Evolutionary conservation across 768 basidiomycete species (phyloP), one percentile per base, ranked within the genome.

Genomic region (Tephrocybe sp.): DNA sequence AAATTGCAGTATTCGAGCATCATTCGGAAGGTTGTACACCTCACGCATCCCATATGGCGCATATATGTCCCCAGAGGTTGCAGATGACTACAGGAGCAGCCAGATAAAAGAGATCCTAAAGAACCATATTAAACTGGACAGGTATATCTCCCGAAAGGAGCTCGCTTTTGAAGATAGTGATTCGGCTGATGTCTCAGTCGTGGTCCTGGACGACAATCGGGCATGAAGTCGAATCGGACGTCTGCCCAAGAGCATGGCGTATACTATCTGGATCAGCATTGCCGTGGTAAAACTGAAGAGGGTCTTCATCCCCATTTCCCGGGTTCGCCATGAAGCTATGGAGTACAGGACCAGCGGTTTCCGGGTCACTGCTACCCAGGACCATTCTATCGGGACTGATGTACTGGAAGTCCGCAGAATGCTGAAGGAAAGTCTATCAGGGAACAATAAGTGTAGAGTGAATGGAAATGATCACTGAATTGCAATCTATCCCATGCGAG

Each of bases 201-300:
- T 40, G 48, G 22, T 40, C 8, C 14, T 49, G 48, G 39, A 49
- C 30, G 3, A 41, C 40, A 39, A 63, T 83, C 17, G 72, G 75
- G 32, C n/a, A 14, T 8, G 30, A 4, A 19, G 26, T 32, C 1
- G 26, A 31, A 16, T 14, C 32, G n/a, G 32, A 22, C 20, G 7
- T 20, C n/a, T 16, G 3, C 20, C 45, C 45, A 14, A 46, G 22
- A 16, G 5, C 3, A 10, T 35, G 5, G 2, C 4, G 14, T 22
- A 45, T 22, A 12, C 5, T 9, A 35, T 46, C 13, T 3, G 20
- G 45, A 39, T 45, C 45, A 14, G 67, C 66, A 26, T 23, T 2
- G 22, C 44, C 33, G 0, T 35, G 17, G 36, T 46, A 26, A 34
- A 46, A 46, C 19, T 23, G 4, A 5, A 36, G 33, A 35, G 22